phyloP scores from a whole-genome alignment of 768 basidiomycete genomes.

The Cyclocybe aegerita region DNA sequence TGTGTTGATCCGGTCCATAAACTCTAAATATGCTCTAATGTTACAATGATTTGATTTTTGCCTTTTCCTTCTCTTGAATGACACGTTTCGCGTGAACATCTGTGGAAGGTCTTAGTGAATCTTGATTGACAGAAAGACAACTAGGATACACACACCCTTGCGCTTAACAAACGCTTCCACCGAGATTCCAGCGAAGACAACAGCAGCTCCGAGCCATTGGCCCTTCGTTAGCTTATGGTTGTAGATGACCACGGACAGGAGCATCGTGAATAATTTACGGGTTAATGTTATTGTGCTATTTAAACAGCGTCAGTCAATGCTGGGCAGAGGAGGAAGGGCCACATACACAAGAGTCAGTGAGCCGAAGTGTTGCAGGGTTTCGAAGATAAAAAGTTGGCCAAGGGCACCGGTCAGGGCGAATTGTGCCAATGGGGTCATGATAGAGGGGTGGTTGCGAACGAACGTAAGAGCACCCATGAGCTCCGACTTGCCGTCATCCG shows the following conservation, averaged over 20 bases:
- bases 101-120: slow-evolving; percentile 25
- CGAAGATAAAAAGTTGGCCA: slow-evolving; percentile 97
- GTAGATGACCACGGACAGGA: slow-evolving; percentile 90
- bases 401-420: slow-evolving; percentile 91
- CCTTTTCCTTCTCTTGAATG: slow-evolving; percentile 80
- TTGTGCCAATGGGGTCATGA: slow-evolving; percentile 71
- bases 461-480: slow-evolving; percentile 70
- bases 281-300: slow-evolving; percentile 91
- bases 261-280: slow-evolving; percentile 96
- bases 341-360: slow-evolving; percentile 82
- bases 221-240: slow-evolving; percentile 80
- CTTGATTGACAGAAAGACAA: slow-evolving; percentile 6
- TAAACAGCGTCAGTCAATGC: slow-evolving; percentile 9
- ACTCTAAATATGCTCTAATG: slow-evolving; percentile 23
- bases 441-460: slow-evolving; percentile 72
- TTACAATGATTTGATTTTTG: slow-evolving; percentile 77
- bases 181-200: slow-evolving; percentile 95
- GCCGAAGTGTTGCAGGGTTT: slow-evolving; percentile 90
- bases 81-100: slow-evolving; percentile 82
- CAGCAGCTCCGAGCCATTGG: slow-evolving; percentile 90
- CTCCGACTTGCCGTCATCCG: slow-evolving; percentile 57
- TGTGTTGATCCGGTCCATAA: slow-evolving; percentile 9
- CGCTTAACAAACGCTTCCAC: slow-evolving; percentile 92
- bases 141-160: slow-evolving; percentile 53
- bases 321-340: background rate